Percentiles rank a stretch among this genome's conserved stretches.
Evolutionary conservation across 2,329 filamentous ascomycete genomes (phyloP).

Genomic region (Ascochyta koolunga): DNA sequence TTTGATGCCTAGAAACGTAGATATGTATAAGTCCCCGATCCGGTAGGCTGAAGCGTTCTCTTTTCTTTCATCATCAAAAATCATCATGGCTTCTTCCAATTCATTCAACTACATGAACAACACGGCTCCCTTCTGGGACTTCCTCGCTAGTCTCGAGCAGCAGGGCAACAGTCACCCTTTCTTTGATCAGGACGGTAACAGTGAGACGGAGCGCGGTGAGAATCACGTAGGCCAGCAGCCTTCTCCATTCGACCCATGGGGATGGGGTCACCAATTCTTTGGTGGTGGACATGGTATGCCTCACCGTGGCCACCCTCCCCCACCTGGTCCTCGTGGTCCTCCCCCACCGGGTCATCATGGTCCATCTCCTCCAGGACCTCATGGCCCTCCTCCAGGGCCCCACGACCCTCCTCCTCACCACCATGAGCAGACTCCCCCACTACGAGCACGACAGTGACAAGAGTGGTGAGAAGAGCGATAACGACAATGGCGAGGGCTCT

Average conservation of each 20-base stretch:
- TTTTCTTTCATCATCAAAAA: constrained; percentile 13
- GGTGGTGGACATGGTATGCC: constrained; percentile 34
- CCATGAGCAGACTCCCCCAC: constrained; percentile 4
- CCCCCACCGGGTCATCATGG: constrained; percentile 37
- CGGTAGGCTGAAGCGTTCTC: constrained; percentile 15
- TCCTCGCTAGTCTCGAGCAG: constrained; percentile 58
- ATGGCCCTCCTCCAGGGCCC: constrained; percentile 25
- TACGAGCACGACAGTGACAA: constrained; percentile 22
- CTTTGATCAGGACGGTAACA: constrained; percentile 47
- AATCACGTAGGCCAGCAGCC: constrained; percentile 25
- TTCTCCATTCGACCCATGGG: constrained; percentile 39
- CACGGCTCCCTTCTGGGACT: constrained; percentile 63
- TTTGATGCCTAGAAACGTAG: constrained; percentile 34
- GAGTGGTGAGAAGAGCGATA: constrained; percentile 23
- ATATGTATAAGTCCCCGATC: constrained; percentile 33
- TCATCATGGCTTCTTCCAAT: constrained; percentile 57
- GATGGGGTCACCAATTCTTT: constrained; percentile 43
- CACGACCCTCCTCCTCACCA: constrained; percentile 19
- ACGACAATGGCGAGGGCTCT: constrained; percentile 40
- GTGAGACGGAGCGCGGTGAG: constrained; percentile 31
- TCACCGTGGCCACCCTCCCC: constrained; percentile 39
- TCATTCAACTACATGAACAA: constrained; percentile 59
- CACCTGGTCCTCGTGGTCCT: constrained; percentile 22
- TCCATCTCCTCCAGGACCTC: constrained; percentile 34
- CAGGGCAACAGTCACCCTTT: constrained; percentile 53